Evolutionary conservation across 1,284 basidiomycete species (phyloP), one percentile per base, ranked within the genome.

Genomic region (Naganishia sp.): DNA sequence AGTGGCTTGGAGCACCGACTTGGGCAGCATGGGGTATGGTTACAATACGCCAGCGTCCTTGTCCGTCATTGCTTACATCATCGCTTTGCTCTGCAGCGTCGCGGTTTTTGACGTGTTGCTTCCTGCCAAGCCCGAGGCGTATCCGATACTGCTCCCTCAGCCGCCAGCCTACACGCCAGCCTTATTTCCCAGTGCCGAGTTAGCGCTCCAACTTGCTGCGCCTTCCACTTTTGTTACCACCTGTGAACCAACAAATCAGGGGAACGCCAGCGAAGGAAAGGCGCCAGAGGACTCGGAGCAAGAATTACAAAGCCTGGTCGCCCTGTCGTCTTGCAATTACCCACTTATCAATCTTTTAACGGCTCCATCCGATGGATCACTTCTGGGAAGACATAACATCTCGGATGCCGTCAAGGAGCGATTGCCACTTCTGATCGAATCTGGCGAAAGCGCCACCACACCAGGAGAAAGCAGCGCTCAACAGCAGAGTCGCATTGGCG

Each of bases 91-190:
- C 35, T 51, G 10, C 55, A 76, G 77, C 18, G 75, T 80, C 43
- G 77, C 76, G 1, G 79, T 79, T 17, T 80, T 79, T 68, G 79
- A 80, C 32, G 72, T 80, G 11, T 73, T 80, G 7, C 70, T 76
- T 3, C 77, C 79, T 4, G 63, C 74, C 1, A 69, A 73, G 1
- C 63, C 71, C 7, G 71, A 73, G 1, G 71, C 74, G 21, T 74
- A 75, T 58, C 78, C 79, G 3, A 77, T 80, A 9, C 74, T 80
- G n/a, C 73, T 80, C 0, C 79, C 79, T 21, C 79, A 80, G 69
- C 78, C 79, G 28, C 73, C 72, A 3, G 72, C 75, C 10, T 73
- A 79, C 50, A 67, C 77, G 4, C 71, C 73, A 1, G 72, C 73
- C 0, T 67, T 79, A 4, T 75, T 76, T 63, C 74, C 75, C 10